Evolutionary conservation across 2,329 filamentous ascomycete genomes (phyloP).

Genomic region (Botryotinia narcissicola): DNA sequence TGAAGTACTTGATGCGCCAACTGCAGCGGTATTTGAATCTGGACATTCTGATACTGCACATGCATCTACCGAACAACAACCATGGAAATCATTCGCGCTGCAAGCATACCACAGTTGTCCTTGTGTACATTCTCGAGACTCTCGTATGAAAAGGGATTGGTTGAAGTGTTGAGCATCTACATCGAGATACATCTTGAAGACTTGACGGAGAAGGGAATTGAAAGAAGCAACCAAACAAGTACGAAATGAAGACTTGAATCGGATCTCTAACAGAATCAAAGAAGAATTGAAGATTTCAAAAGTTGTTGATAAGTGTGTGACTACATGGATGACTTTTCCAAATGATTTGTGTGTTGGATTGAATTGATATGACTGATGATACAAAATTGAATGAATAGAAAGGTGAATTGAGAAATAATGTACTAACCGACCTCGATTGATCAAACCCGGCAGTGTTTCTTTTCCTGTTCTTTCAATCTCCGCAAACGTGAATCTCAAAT

Average conservation of each 20-base stretch:
- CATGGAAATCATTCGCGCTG: background rate
- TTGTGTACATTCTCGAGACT: background rate
- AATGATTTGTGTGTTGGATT: background rate
- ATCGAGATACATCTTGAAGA: conserved; percentile 16
- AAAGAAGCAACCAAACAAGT: background rate
- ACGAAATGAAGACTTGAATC: background rate
- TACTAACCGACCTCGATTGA: background rate
- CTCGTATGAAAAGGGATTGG: conserved; percentile 9
- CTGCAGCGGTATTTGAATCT: conserved; percentile 9
- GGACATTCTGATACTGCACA: conserved; percentile 14
- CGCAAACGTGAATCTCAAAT: background rate
- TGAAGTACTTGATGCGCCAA: background rate
- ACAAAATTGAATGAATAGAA: background rate
- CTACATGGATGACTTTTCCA: background rate
- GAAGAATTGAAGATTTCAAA: background rate
- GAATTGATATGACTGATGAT: background rate
- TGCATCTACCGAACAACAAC: conserved; percentile 21
- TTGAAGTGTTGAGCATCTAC: background rate
- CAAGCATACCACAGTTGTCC: conserved; percentile 19
- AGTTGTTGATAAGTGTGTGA: background rate
- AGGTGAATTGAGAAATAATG: background rate
- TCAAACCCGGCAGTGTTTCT: background rate
- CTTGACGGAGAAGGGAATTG: background rate
- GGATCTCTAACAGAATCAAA: background rate
- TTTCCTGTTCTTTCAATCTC: background rate